phyloP scores from a whole-genome alignment of 192 early-diverging fungal genomes.

The Entomortierella lignicola region DNA sequence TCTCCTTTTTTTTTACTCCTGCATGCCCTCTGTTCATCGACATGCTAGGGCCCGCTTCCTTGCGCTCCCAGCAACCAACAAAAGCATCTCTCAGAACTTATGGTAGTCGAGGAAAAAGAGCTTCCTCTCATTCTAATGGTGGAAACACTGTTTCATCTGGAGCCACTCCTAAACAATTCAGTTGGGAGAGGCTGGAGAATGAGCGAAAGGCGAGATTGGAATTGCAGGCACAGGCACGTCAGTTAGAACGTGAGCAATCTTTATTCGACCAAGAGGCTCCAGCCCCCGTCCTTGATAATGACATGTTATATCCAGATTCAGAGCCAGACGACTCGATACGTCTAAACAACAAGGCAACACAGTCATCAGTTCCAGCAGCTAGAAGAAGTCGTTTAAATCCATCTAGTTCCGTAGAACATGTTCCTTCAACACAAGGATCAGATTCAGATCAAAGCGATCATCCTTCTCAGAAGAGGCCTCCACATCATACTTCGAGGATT shows the following conservation, averaged over 20 bases:
- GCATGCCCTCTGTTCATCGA: slow-evolving; percentile 7
- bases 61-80: slow-evolving; percentile 35
- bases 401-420: background rate
- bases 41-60: slow-evolving; percentile 47
- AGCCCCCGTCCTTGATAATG: background rate
- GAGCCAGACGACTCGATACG: background rate
- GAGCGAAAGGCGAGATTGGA: slow-evolving; percentile 30
- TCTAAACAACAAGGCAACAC: background rate
- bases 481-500: background rate
- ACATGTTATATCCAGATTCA: slow-evolving; percentile 20
- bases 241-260: background rate
- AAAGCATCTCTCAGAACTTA: slow-evolving; percentile 35
- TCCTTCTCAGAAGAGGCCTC: background rate
- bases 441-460: background rate
- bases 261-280: background rate
- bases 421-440: slow-evolving; percentile 8
- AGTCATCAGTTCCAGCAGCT: background rate
- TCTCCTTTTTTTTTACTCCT: background rate
- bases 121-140: background rate
- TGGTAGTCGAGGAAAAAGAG: slow-evolving; percentile 14
- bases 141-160: background rate
- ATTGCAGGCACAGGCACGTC: slow-evolving; percentile 1
- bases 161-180: slow-evolving; percentile 1
- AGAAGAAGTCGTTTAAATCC: background rate
- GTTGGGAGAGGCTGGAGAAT: slow-evolving; percentile 32